Conservation (phyloP, 257 asterid species). For the Nicotiana benthamiana region DNA sequence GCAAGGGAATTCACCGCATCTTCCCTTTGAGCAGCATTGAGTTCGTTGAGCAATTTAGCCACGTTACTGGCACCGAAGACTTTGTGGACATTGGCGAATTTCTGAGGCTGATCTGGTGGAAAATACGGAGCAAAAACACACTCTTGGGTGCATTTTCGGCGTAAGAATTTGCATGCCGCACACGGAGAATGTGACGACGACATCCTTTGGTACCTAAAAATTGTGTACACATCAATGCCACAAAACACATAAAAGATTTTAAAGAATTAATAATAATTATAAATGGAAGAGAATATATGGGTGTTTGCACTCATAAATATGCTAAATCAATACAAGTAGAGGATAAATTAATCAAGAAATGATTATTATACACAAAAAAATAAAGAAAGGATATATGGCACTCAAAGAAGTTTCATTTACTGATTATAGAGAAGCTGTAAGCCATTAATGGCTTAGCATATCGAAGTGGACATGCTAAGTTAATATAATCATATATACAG, state of each 20-base stretch:
- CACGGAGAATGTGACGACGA: slow-evolving; percentile 81
- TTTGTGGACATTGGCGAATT: slow-evolving; percentile 74
- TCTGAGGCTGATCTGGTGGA: slow-evolving; percentile 81
- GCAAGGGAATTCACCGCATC: slow-evolving; percentile 81
- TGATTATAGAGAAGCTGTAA: slow-evolving; percentile 9
- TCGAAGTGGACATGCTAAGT: slow-evolving; percentile 39
- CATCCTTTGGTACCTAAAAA: slow-evolving; percentile 27
- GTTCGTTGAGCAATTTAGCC: slow-evolving; percentile 68
- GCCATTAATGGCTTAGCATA: slow-evolving; percentile 10
- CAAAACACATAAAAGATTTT: neutral
- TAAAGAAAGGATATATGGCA: neutral
- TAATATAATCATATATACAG: slow-evolving; percentile 20
- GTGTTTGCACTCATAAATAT: neutral
- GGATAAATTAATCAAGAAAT: neutral
- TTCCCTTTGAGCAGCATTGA: slow-evolving; percentile 47
- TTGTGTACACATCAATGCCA: neutral
- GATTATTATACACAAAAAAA: neutral
- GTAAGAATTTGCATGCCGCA: slow-evolving; percentile 82
- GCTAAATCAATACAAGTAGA: neutral
- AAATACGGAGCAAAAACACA: slow-evolving; percentile 88
- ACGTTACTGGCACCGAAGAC: slow-evolving; percentile 92
- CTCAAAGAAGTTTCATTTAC: slow-evolving; percentile 15
- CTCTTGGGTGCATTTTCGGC: slow-evolving; percentile 86
- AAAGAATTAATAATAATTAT: neutral
- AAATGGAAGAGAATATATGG: neutral